Percentiles rank a stretch among this genome's conserved stretches.
Conservation (phyloP, 1,284 basidiomycete species). For the Fomitopsis pinicola region DNA sequence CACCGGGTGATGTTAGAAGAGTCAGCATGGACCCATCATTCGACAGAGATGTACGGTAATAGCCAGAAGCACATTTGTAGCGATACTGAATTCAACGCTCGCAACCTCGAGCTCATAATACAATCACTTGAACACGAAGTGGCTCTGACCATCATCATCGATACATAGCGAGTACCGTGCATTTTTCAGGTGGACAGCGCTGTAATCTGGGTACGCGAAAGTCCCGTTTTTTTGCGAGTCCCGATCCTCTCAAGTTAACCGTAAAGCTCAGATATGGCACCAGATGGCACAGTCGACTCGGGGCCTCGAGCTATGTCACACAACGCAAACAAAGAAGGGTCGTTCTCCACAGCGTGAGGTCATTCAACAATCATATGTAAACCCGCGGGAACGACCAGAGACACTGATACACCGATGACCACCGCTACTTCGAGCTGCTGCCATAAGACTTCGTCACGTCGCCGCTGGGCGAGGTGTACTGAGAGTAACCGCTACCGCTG, state of each 20-base stretch:
- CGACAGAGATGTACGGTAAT: background rate
- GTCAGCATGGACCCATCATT: background rate
- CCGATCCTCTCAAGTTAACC: too few species aligned
- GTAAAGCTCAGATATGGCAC: too few species aligned
- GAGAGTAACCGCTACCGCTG: slow-evolving; percentile 8
- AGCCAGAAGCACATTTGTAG: background rate
- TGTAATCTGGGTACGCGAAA: too few species aligned
- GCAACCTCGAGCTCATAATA: background rate
- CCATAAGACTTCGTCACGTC: background rate
- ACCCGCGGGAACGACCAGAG: background rate
- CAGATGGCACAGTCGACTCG: too few species aligned
- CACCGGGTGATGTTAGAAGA: background rate
- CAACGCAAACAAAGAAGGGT: too few species aligned
- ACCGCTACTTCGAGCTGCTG: background rate
- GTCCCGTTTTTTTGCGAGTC: too few species aligned
- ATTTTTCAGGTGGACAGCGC: too few species aligned
- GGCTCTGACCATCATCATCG: too few species aligned
- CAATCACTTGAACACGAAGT: background rate
- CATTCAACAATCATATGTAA: background rate
- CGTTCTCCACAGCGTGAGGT: too few species aligned
- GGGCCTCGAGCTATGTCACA: background rate
- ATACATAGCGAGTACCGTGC: too few species aligned
- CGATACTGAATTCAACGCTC: background rate
- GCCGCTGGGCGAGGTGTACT: slow-evolving; percentile 11
- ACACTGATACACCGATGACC: background rate